A percentile compares a stretch with the other conserved stretches of the same genome.
These are phyloP conservation scores for Pseudogymnoascus destructans DNA, from an alignment of 2,329 filamentous ascomycete species.

Conservation along the genomic window DNA sequence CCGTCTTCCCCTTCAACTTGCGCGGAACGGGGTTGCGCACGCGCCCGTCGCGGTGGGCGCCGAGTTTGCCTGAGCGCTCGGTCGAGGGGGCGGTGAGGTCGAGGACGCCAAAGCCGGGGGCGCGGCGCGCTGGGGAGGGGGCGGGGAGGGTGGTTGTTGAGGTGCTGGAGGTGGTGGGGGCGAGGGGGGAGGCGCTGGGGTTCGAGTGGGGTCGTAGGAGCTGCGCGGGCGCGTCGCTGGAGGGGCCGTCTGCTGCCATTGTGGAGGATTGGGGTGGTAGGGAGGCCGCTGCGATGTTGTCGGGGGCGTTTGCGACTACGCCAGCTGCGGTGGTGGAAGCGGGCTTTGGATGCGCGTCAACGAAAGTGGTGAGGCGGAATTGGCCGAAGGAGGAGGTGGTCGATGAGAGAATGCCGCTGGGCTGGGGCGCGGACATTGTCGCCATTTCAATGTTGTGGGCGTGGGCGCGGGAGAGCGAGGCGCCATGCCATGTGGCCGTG, in stretches of 20 bases:
- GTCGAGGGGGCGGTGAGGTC: conserved; percentile 40
- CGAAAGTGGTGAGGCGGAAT: conserved; percentile 18
- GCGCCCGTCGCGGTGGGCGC: conserved; percentile 34
- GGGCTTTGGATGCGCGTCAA: conserved; percentile 14
- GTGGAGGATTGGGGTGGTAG: not conserved
- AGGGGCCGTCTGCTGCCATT: not conserved
- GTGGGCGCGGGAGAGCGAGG: not conserved
- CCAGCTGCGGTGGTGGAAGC: conserved; percentile 2
- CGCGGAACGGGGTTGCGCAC: conserved; percentile 46
- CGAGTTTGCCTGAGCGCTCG: conserved; percentile 18
- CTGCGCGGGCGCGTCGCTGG: not conserved
- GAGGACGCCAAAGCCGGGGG: conserved; percentile 33
- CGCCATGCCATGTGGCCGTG: not conserved
- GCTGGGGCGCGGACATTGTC: conserved; percentile 1
- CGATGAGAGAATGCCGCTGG: conserved; percentile 13
- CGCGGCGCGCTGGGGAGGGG: conserved; percentile 36
- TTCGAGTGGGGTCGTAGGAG: not conserved
- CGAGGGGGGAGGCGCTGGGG: not conserved
- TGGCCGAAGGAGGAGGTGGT: conserved; percentile 17
- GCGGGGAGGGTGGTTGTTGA: not conserved
- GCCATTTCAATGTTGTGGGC: not conserved
- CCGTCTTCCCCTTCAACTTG: conserved; percentile 46
- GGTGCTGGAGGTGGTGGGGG: not conserved
- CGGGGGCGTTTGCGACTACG: not conserved
- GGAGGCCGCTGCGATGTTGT: not conserved